Percentiles rank a stretch among this genome's conserved stretches.
These are phyloP conservation scores for Colletotrichum sp. DNA, from an alignment of 2,329 filamentous ascomycete genomes.

Conservation along the genomic window DNA sequence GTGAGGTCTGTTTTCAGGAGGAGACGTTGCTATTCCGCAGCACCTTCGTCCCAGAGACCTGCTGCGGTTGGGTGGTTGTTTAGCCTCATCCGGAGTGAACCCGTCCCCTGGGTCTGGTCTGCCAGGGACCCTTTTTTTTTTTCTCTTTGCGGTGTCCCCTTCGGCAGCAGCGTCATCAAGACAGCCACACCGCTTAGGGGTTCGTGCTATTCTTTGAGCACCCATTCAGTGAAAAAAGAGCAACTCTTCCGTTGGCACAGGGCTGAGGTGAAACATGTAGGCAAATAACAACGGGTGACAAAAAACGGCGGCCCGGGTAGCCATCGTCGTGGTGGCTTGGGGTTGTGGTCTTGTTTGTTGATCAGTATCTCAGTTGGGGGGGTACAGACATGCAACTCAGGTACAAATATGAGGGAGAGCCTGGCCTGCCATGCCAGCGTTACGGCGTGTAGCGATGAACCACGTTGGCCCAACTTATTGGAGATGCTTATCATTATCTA, in stretches of 20 bases:
- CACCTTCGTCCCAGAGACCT: background rate
- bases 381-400: background rate
- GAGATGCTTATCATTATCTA: background rate
- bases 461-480: background rate
- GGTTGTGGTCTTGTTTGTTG: background rate
- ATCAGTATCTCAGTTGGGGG: background rate
- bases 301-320: background rate
- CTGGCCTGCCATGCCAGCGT: background rate
- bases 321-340: background rate
- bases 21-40: background rate
- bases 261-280: conserved; percentile 6
- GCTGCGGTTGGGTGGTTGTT: conserved; percentile 9
- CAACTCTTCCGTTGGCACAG: background rate
- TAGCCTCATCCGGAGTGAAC: conserved; percentile 14
- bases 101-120: background rate
- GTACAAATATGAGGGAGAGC: background rate
- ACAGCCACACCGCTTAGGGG: background rate
- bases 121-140: background rate
- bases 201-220: background rate
- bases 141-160: background rate
- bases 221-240: background rate
- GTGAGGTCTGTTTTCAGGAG: conserved; percentile 8
- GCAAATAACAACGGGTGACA: background rate
- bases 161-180: background rate
- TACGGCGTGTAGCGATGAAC: background rate